These are phyloP conservation scores for Santalum album DNA, from an alignment of 164 flowering plant genomes.

Conservation along the genomic window DNA sequence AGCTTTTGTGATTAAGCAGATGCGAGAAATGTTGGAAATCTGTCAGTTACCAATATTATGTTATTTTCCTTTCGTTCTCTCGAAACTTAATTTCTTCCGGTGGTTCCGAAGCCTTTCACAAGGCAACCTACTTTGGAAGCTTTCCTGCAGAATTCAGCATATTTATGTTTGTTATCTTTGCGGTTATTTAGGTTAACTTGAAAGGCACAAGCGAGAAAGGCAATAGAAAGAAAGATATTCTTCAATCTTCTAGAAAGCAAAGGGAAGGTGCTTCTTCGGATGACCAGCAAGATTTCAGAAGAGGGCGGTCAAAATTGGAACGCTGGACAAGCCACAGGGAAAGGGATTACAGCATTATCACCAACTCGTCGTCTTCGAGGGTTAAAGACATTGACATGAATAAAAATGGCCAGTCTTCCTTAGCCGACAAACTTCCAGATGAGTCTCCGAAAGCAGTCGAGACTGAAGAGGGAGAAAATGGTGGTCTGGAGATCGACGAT, in stretches of 20 bases:
- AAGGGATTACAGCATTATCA: slow-evolving; percentile 31
- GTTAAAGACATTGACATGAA: slow-evolving; percentile 35
- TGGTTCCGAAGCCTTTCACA: not conserved
- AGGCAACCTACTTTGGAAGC: not conserved
- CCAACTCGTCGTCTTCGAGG: slow-evolving; percentile 42
- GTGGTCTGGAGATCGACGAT: slow-evolving; percentile 33
- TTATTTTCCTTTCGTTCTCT: not conserved
- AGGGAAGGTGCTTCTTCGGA: slow-evolving; percentile 63
- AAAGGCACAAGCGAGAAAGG: slow-evolving; percentile 25
- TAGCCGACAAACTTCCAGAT: slow-evolving; percentile 25
- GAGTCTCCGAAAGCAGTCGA: slow-evolving; percentile 26
- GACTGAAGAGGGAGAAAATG: slow-evolving; percentile 30
- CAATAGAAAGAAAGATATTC: slow-evolving; percentile 20
- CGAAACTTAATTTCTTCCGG: not conserved
- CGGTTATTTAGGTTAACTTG: slow-evolving; percentile 15
- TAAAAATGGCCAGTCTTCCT: slow-evolving; percentile 25
- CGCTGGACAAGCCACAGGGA: slow-evolving; percentile 92
- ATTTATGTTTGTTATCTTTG: slow-evolving; percentile 8
- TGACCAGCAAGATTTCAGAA: slow-evolving; percentile 52
- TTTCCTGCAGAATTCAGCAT: slow-evolving; percentile 17
- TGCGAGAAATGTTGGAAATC: too few relatives aligned
- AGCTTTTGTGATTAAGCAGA: too few relatives aligned
- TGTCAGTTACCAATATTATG: too few relatives aligned
- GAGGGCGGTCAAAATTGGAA: slow-evolving; percentile 84
- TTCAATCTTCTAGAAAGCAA: slow-evolving; percentile 33